phyloP scores from a whole-genome alignment of 225 moss, liverwort and hornwort genomes.

The Antitrichia curtipendula region DNA sequence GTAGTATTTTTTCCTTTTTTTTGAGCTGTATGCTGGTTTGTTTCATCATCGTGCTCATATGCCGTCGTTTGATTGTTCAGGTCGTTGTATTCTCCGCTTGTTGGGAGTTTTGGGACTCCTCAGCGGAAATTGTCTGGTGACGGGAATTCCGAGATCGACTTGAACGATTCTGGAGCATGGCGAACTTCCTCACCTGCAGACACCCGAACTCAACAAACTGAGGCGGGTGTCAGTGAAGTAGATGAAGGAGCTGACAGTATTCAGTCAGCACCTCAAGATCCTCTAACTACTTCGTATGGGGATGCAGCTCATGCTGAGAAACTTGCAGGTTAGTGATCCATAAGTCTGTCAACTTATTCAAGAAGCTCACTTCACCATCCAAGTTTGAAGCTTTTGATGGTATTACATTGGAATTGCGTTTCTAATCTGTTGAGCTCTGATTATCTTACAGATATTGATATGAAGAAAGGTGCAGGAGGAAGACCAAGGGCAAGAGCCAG shows the following conservation, averaged over 20 bases:
- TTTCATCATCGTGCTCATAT: background rate
- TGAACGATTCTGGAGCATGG: slow-evolving; percentile 16
- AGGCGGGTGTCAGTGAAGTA: background rate
- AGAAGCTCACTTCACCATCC: background rate
- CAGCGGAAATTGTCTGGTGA: background rate
- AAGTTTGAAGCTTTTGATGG: background rate
- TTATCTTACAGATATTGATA: slow-evolving; percentile 20
- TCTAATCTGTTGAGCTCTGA: background rate
- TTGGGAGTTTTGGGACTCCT: slow-evolving; percentile 32
- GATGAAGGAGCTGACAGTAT: background rate
- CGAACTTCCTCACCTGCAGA: background rate
- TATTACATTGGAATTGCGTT: background rate
- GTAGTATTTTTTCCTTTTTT: background rate
- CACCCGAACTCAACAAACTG: background rate
- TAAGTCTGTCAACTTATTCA: background rate
- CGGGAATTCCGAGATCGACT: background rate
- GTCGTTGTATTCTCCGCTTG: slow-evolving; percentile 55
- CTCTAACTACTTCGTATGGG: slow-evolving; percentile 23
- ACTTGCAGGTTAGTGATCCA: slow-evolving; percentile 24
- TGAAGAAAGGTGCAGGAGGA: slow-evolving; percentile 29
- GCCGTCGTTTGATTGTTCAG: background rate
- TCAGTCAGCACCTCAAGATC: slow-evolving; percentile 28
- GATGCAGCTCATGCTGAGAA: slow-evolving; percentile 31
- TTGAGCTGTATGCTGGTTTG: background rate
- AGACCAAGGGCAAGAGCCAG: slow-evolving; percentile 31